Evolutionary conservation across 192 early-diverging fungal genomes (phyloP).

Genomic region (Rhizophagus sp.): DNA sequence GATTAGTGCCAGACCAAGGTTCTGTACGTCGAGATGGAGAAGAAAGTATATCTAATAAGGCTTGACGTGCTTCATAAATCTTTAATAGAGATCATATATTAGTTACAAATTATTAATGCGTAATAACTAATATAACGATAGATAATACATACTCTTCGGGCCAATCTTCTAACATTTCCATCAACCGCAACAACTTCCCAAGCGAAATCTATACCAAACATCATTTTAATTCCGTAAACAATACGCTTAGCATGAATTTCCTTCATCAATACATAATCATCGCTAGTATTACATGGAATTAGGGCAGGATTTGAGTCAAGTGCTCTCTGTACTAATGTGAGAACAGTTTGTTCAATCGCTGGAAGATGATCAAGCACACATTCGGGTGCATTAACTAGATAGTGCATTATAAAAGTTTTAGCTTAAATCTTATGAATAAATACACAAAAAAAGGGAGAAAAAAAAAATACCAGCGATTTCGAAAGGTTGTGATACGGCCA

Average conservation of each 20-base stretch:
- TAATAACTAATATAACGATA: too few species aligned
- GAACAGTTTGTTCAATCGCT: conserved; percentile 37
- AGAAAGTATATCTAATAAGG: conserved; percentile 54
- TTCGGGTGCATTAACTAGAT: conserved; percentile 29
- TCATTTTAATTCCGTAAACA: conserved; percentile 77
- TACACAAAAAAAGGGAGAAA: not conserved
- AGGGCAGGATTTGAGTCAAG: conserved; percentile 46
- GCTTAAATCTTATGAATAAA: not conserved
- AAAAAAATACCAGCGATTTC: conserved; percentile 62
- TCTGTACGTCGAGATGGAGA: not conserved
- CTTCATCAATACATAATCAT: conserved; percentile 56
- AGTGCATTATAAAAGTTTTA: not conserved
- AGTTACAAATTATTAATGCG: conserved; percentile 20
- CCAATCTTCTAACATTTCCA: conserved; percentile 50
- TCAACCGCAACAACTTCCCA: conserved; percentile 67
- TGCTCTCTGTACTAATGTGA: conserved; percentile 48
- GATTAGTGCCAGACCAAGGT: conserved; percentile 26
- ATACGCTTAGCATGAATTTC: conserved; percentile 69
- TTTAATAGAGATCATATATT: conserved; percentile 47
- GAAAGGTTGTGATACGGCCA: conserved; percentile 76
- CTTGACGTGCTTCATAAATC: conserved; percentile 55
- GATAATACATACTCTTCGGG: conserved; percentile 43
- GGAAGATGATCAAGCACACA: conserved; percentile 38
- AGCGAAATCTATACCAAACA: conserved; percentile 89
- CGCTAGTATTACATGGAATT: conserved; percentile 47